Conservation (phyloP, 805 yeast genomes). For the Saccharomyces paradoxus region DNA sequence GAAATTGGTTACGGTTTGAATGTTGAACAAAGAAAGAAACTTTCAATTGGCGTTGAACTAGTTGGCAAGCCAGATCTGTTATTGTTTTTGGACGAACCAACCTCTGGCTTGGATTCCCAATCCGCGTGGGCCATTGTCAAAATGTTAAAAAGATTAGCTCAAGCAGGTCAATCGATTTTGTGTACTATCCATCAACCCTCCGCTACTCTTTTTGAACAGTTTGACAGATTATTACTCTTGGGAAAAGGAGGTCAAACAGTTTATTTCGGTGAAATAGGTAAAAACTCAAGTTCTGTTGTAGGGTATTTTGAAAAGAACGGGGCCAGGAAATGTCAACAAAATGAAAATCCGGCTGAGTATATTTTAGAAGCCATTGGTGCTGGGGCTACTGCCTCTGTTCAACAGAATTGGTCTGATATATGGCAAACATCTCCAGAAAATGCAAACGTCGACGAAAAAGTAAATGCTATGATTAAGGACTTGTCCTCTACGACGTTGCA, state of each 20-base stretch:
- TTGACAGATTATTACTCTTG: constrained; percentile 52
- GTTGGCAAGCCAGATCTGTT: constrained; percentile 54
- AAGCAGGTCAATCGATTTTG: constrained; percentile 59
- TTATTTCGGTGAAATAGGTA: constrained; percentile 60
- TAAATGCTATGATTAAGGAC: constrained; percentile 43
- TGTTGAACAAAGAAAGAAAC: constrained; percentile 52
- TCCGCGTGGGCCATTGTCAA: constrained; percentile 55
- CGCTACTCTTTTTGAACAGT: constrained; percentile 51
- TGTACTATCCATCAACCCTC: constrained; percentile 69
- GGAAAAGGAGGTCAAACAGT: constrained; percentile 66
- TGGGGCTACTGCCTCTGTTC: constrained; percentile 54
- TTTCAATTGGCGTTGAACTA: constrained; percentile 56
- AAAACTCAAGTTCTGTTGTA: constrained; percentile 44
- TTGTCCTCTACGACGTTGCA: constrained; percentile 12
- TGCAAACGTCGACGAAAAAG: constrained; percentile 33
- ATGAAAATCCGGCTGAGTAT: constrained; percentile 65
- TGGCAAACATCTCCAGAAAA: constrained; percentile 43
- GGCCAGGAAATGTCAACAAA: constrained; percentile 47
- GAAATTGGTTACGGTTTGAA: constrained; percentile 55
- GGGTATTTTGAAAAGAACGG: constrained; percentile 59
- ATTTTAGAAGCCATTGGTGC: constrained; percentile 64
- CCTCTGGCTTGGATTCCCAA: constrained; percentile 54
- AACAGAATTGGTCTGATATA: constrained; percentile 46
- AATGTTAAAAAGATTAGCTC: constrained; percentile 49
- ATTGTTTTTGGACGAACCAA: constrained; percentile 56